A percentile compares a stretch with the other conserved stretches of the same genome.
Conservation (phyloP, 768 basidiomycete genomes). For the Termitomyces sp. region DNA sequence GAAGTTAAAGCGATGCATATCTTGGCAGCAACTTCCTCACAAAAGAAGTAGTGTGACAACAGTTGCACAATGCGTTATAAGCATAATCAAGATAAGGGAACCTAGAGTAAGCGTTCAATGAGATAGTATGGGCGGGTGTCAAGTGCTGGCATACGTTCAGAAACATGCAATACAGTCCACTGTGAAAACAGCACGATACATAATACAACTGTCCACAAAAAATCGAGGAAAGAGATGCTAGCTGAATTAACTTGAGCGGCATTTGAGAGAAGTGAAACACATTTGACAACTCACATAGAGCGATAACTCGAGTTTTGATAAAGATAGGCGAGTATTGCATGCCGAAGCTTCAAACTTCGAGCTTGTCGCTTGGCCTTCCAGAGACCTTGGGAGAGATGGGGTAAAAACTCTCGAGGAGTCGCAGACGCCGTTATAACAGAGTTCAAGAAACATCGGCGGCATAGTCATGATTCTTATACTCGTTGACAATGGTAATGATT, state of each 20-base stretch:
- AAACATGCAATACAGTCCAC: conserved; percentile 38
- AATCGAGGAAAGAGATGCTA: conserved; percentile 34
- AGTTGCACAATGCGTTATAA: conserved; percentile 34
- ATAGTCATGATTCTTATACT: neutral
- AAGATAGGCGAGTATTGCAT: conserved; percentile 17
- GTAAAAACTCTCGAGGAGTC: neutral
- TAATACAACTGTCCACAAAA: conserved; percentile 44
- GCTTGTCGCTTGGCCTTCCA: conserved; percentile 4
- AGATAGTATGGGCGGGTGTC: neutral
- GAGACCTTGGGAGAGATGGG: neutral
- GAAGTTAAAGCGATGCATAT: neutral
- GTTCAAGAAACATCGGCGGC: neutral
- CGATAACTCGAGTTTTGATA: conserved; percentile 14
- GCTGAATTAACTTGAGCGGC: conserved; percentile 22
- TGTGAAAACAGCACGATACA: conserved; percentile 40
- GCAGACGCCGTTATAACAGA: neutral
- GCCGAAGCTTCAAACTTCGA: neutral
- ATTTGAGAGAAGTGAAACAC: neutral
- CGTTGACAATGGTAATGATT: no score
- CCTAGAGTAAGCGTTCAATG: conserved; percentile 20
- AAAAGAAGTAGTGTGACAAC: conserved; percentile 35
- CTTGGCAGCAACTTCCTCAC: conserved; percentile 21
- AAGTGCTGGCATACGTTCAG: conserved; percentile 34
- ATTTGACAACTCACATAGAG: conserved; percentile 16
- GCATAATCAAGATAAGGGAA: conserved; percentile 39